These are phyloP conservation scores for Blastocystis sp. DNA, from an alignment of 352 stramenopile genomes.

Conservation along the genomic window DNA sequence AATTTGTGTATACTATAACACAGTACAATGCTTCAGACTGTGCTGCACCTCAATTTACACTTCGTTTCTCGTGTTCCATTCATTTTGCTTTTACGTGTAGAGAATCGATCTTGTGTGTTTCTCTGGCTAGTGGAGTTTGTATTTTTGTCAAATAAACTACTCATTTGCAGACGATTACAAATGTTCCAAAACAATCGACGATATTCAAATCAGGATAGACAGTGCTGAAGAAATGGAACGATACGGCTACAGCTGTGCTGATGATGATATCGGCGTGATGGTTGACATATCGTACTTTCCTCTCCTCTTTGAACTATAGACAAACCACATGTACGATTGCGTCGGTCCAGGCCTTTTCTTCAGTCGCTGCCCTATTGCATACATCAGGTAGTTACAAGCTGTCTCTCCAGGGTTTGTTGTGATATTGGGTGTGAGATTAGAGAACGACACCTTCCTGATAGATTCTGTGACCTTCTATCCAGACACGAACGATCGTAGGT, in stretches of 20 bases:
- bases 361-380: not conserved
- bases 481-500: not conserved
- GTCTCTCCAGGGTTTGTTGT: not conserved
- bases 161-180: not conserved
- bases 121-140: not conserved
- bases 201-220: not conserved
- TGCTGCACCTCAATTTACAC: not conserved
- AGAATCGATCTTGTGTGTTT: not conserved
- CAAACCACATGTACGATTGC: not conserved
- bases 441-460: not conserved
- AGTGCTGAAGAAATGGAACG: not conserved
- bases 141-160: not conserved
- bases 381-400: not conserved
- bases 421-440: not conserved
- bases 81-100: not conserved
- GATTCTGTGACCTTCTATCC: not conserved
- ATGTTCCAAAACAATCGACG: not conserved
- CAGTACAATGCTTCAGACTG: not conserved
- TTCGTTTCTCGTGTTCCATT: not conserved
- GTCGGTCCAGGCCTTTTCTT: not conserved
- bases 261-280: not conserved
- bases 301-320: not conserved
- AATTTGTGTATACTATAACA: slow-evolving; percentile 17
- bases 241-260: not conserved
- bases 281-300: not conserved